Percentiles rank a stretch among this genome's conserved stretches.
phyloP scores from a whole-genome alignment of 371 early-diverging fungal genomes.

The Apophysomyces ossiformis region DNA sequence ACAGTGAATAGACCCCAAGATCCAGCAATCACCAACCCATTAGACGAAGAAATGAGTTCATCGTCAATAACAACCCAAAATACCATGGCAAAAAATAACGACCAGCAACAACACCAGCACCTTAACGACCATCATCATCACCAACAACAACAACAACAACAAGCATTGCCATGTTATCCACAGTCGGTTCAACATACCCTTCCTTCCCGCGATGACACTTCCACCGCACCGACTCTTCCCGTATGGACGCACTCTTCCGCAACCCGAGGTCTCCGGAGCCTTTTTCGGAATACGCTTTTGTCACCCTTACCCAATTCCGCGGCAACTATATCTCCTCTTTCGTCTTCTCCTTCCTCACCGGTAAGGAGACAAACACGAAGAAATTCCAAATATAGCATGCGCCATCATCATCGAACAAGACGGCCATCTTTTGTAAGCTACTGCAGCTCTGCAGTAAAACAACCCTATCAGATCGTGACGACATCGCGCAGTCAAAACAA shows the following conservation, averaged over 20 bases:
- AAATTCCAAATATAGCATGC: slow-evolving; percentile 32
- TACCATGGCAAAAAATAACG: not conserved
- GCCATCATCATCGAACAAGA: slow-evolving; percentile 28
- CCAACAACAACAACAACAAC: too few relatives aligned
- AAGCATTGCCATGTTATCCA: slow-evolving; percentile 6
- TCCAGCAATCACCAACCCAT: slow-evolving; percentile 15
- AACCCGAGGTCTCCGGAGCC: slow-evolving; percentile 17
- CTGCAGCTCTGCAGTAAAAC: not conserved
- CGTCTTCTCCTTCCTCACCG: slow-evolving; percentile 18
- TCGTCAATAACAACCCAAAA: not conserved
- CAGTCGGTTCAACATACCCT: slow-evolving; percentile 22
- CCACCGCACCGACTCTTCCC: slow-evolving; percentile 20
- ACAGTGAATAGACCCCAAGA: slow-evolving; percentile 11
- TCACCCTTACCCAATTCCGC: slow-evolving; percentile 9
- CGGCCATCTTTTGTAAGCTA: slow-evolving; percentile 13
- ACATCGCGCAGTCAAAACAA: slow-evolving; percentile 4
- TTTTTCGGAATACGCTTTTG: slow-evolving; percentile 14
- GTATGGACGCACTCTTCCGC: slow-evolving; percentile 21
- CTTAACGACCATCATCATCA: too few relatives aligned
- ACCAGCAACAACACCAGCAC: not conserved
- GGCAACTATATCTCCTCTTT: slow-evolving; percentile 14
- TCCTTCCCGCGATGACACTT: slow-evolving; percentile 16
- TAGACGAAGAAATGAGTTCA: slow-evolving; percentile 8
- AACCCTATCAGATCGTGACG: slow-evolving; percentile 1
- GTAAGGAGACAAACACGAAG: slow-evolving; percentile 27